Evolutionary conservation across 2,329 filamentous ascomycete species (phyloP).

Genomic region (Penicillium brevicompactum): DNA sequence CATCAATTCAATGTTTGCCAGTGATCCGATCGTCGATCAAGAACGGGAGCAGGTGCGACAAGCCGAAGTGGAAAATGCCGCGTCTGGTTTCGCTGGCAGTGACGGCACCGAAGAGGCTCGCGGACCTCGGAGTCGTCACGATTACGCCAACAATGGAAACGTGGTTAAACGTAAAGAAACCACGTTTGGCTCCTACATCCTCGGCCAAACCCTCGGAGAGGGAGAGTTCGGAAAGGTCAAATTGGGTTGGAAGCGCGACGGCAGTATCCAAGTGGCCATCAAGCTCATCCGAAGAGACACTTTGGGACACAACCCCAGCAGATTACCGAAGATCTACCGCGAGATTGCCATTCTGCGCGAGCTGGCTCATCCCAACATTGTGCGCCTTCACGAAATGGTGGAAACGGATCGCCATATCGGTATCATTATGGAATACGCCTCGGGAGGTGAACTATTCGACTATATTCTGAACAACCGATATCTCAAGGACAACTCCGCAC

Average conservation of each 20-base stretch:
- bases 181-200: conserved; percentile 92
- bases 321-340: conserved; percentile 94
- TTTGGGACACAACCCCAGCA: conserved; percentile 82
- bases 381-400: conserved; percentile 95
- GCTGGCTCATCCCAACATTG: conserved; percentile 94
- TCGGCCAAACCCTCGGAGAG: conserved; percentile 94
- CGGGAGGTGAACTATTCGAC: conserved; percentile 95
- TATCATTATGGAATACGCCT: conserved; percentile 97
- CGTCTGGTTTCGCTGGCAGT: conserved; percentile 45
- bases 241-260: conserved; percentile 96
- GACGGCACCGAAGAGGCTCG: conserved; percentile 46
- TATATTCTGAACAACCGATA: conserved; percentile 97
- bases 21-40: conserved; percentile 73
- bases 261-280: conserved; percentile 92
- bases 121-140: conserved; percentile 53
- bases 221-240: conserved; percentile 99
- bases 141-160: conserved; percentile 57
- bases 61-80: conserved; percentile 51
- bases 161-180: conserved; percentile 74
- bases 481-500: conserved; percentile 87
- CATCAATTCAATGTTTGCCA: conserved; percentile 74
- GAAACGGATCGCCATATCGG: conserved; percentile 97
- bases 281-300: conserved; percentile 94
- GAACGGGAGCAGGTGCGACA: conserved; percentile 71
- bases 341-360: conserved; percentile 89